phyloP scores from a whole-genome alignment of 306 rosid species.

The Medicago arabica region DNA sequence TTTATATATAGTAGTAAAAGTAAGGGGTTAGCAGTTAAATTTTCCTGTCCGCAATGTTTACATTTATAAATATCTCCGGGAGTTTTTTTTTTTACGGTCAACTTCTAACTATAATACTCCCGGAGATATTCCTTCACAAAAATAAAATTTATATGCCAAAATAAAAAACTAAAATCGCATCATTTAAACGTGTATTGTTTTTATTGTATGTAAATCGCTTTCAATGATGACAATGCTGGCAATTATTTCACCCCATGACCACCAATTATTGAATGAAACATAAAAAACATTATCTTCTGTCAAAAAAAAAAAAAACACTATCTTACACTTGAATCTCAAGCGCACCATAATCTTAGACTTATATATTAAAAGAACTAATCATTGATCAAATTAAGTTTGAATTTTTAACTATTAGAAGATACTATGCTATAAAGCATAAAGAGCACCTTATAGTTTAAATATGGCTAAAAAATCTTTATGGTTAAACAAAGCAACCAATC shows the following conservation, averaged over 20 bases:
- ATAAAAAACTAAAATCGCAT: neutral
- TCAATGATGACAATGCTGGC: constrained; percentile 10
- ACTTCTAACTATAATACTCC: too few species aligned
- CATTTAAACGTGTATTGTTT: constrained; percentile 19
- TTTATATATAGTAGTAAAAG: too few species aligned
- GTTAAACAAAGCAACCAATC: constrained; percentile 22
- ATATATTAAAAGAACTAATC: constrained; percentile 28
- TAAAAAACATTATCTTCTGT: neutral
- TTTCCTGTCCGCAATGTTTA: too few species aligned
- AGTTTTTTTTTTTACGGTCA: too few species aligned
- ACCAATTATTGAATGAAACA: constrained; percentile 6
- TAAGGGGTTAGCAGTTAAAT: too few species aligned
- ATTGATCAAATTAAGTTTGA: constrained; percentile 11
- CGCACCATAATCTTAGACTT: neutral
- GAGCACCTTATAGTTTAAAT: constrained; percentile 9
- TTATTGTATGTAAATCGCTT: constrained; percentile 3
- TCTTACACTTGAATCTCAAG: neutral
- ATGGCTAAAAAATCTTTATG: neutral
- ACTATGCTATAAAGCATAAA: constrained; percentile 25
- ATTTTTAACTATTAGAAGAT: constrained; percentile 16
- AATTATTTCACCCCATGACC: neutral
- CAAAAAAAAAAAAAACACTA: too few species aligned
- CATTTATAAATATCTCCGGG: too few species aligned
- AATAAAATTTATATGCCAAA: too few species aligned
- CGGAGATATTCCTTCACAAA: too few species aligned